Conservation (phyloP, 2,329 filamentous ascomycete species). For the Furcasterigmium sp. region DNA sequence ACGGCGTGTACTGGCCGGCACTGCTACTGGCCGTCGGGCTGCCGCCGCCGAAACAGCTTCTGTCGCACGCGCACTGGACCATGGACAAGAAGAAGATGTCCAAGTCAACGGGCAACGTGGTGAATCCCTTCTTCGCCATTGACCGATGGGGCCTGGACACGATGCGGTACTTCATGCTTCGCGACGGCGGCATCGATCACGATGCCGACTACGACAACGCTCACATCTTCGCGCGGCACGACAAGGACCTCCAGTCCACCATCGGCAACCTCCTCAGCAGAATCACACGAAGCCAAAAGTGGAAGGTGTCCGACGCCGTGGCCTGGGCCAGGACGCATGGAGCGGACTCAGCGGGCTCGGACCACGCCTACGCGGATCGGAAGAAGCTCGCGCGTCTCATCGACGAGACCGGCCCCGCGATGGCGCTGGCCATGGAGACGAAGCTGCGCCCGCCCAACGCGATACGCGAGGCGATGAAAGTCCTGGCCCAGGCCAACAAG, state of each 20-base stretch:
- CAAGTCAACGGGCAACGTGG: conserved; percentile 90
- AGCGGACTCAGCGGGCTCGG: background rate
- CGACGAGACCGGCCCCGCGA: conserved; percentile 12
- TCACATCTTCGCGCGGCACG: conserved; percentile 70
- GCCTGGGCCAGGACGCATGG: conserved; percentile 5
- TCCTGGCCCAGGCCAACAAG: conserved; percentile 47
- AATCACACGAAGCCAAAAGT: conserved; percentile 61
- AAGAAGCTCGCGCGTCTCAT: conserved; percentile 20
- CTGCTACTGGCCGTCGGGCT: conserved; percentile 85
- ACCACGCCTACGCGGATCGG: background rate
- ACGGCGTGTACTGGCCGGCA: conserved; percentile 97
- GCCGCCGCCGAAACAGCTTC: conserved; percentile 69
- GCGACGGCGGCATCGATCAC: conserved; percentile 68
- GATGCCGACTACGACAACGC: conserved; percentile 85
- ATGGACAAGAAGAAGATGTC: conserved; percentile 92
- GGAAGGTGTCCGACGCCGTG: conserved; percentile 61
- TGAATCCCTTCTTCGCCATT: conserved; percentile 88
- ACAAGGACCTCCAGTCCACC: conserved; percentile 69
- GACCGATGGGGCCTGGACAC: conserved; percentile 83
- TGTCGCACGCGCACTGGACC: conserved; percentile 95
- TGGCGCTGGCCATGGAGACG: conserved; percentile 54
- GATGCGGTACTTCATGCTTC: conserved; percentile 83
- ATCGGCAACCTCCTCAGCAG: conserved; percentile 78
- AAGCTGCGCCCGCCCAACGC: conserved; percentile 59
- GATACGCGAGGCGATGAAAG: conserved; percentile 57